phyloP scores from a whole-genome alignment of 371 early-diverging fungal genomes.

The Apophysomyces elegans region DNA sequence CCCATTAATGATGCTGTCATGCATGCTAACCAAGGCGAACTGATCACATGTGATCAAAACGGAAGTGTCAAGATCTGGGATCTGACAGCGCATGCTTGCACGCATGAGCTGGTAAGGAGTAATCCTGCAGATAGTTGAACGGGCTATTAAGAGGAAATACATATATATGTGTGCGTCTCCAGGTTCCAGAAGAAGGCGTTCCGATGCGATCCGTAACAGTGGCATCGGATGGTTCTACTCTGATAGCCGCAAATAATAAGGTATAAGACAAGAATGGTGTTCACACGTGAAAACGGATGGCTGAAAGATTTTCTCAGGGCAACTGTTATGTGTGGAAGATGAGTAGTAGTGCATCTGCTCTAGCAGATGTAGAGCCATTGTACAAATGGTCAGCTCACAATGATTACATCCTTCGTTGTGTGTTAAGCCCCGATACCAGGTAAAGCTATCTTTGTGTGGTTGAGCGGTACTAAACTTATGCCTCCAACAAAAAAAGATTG shows the following conservation, averaged over 20 bases:
- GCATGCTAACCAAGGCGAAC: slow-evolving; percentile 94
- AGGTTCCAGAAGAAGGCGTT: slow-evolving; percentile 88
- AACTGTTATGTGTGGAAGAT: slow-evolving; percentile 88
- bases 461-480: neutral
- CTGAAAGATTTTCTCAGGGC: slow-evolving; percentile 47
- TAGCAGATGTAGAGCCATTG: slow-evolving; percentile 73
- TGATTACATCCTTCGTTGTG: slow-evolving; percentile 81
- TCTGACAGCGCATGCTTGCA: slow-evolving; percentile 86
- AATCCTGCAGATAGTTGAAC: neutral
- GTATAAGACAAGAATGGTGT: slow-evolving; percentile 26
- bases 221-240: slow-evolving; percentile 85
- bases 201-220: slow-evolving; percentile 91
- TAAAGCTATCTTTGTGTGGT: slow-evolving; percentile 26
- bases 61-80: slow-evolving; percentile 95
- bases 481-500: slow-evolving; percentile 41
- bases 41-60: slow-evolving; percentile 94
- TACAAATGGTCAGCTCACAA: slow-evolving; percentile 79
- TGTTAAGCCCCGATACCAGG: slow-evolving; percentile 86
- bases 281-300: no score
- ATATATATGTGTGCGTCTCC: neutral
- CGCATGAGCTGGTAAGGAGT: slow-evolving; percentile 78
- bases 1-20: slow-evolving; percentile 94
- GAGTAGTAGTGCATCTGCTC: slow-evolving; percentile 54
- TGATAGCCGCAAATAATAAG: slow-evolving; percentile 93
- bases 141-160: neutral